Base-by-base conservation (phyloP, 768 basidiomycete genomes). In the Mycena kentingensis region DNA sequence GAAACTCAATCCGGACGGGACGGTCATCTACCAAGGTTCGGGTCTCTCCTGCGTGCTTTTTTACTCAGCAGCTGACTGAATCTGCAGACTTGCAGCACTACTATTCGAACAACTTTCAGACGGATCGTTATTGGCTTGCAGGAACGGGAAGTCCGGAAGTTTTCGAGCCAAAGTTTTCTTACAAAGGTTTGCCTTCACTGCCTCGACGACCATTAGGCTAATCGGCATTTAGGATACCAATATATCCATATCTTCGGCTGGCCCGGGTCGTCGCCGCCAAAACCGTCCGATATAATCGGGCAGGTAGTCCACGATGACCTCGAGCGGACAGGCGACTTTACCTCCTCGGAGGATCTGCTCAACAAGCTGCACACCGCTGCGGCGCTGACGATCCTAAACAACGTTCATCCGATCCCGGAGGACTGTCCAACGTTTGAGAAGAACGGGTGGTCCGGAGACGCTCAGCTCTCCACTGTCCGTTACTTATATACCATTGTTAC, bases 381-480 rank as follows among this genome's bases (percentile, higher is more conserved):
- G n/a, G 60, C 61, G 3, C 54, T 41, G 19, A 65, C 64, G 12
- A 54, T 65, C 46, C 55, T 65, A 18, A 65, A 65, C 36, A 65
- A 65, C 15, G 57, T 59, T 37, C 60, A 65, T 31, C 60, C 62
- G 13, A 65, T 65, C 4, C 62, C 62, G 19, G 58, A 55, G 38
- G 65, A 67, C 39, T 67, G 67, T 43, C 67, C 66, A 0, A 65
- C 63, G 18, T 67, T 63, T 36, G 67, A 69, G 61, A 69, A 69
- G 53, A 69, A 69, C 48, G 67, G 67, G 1, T 69, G 67, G 67
- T 61, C 67, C 0, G 67, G 67, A 3, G 67, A 69, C 26, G 67
- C 66, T 11, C 62, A 63, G 66, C 52, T 69, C 11, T 54, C 64
- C 5, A 60, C 66, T n/a, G 67, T 68, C 31, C 16, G 63, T 59